Evolutionary conservation across 345 rosid genomes (phyloP), one percentile per base, ranked within the genome.

Genomic region (Salix exigua): DNA sequence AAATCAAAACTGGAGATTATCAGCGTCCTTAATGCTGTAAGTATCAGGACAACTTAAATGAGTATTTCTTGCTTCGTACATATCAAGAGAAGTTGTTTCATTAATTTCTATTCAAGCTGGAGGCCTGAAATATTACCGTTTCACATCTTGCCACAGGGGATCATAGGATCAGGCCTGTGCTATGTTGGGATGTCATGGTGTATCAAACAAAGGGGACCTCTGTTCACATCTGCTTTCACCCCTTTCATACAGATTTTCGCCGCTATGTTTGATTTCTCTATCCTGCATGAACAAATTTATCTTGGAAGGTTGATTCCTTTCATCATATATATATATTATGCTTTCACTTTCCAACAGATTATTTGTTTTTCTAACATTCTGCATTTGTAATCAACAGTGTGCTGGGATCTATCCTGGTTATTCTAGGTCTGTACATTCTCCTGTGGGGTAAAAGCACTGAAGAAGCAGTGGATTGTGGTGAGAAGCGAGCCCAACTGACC

Each of bases 381-480:
- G 16, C 67, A 25, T 4, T 26, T 38, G 18, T n/a, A 17, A 72
- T 38, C 78, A 74, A 62, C 91, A 94, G 97, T 82, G 73, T 90
- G 60, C 1, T 87, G 17, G 97, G 98, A 76, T 94, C 97, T 4
- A 30, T 89, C 37, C 64, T 88, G 11, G 88, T 92, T 68, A 82
- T 88, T 62, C 76, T 80, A 40, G 97, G 97, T 53, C 82, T 94
- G 40, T 91, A 92, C 74, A 73, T 82, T 74, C 89, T 94, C 2
- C 87, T 92, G 14, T 92, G 94, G 98, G 98, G 95, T 0, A 91
- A 91, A 85, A 86, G 88, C 80, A 83, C 77, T 17, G 96, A 91
- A 26, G 94, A 91, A 26, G 82, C 76, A 68, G 69, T 79, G 70
- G 79, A 86, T 72, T 65, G 64, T 23, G 74, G 33, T 26, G 67